phyloP scores from a whole-genome alignment of 2,329 filamentous ascomycete genomes.

The Colletotrichum endophyticum region DNA sequence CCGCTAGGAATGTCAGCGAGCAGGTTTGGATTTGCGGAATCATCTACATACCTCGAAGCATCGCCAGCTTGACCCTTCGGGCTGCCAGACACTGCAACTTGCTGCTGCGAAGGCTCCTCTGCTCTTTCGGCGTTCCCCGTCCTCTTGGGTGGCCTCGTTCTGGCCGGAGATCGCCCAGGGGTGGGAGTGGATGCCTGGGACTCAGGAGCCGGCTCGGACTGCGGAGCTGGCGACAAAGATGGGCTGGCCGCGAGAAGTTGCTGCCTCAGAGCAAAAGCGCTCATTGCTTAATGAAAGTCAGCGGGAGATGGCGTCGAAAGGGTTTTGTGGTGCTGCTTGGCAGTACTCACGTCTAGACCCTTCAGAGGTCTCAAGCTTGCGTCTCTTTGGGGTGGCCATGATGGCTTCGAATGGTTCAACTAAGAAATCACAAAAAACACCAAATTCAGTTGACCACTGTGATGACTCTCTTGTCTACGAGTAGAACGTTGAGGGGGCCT shows the following conservation, averaged over 20 bases:
- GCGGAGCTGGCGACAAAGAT: constrained; percentile 10
- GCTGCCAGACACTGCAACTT: neutral
- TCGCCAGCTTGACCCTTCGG: neutral
- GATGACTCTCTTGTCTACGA: neutral
- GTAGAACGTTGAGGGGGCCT: neutral
- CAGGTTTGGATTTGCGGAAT: neutral
- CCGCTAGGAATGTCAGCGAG: neutral
- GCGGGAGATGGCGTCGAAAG: neutral
- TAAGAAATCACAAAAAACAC: neutral
- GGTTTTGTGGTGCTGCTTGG: neutral
- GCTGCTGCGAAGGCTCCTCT: neutral
- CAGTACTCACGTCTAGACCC: constrained; percentile 36
- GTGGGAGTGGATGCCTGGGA: neutral
- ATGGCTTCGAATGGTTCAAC: neutral
- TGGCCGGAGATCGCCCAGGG: neutral
- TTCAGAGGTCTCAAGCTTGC: constrained; percentile 41
- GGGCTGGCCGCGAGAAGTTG: constrained; percentile 29
- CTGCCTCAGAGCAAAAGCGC: constrained; percentile 49
- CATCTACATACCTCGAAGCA: neutral
- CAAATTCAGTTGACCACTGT: neutral
- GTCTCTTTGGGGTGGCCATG: constrained; percentile 41
- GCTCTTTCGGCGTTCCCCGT: neutral
- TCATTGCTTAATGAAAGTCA: constrained; percentile 36
- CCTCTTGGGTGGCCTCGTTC: neutral
- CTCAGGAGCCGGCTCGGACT: neutral